Evolutionary conservation across 192 early-diverging fungal genomes (phyloP), one percentile per base, ranked within the genome.

Genomic region (Spizellomyces sp.): DNA sequence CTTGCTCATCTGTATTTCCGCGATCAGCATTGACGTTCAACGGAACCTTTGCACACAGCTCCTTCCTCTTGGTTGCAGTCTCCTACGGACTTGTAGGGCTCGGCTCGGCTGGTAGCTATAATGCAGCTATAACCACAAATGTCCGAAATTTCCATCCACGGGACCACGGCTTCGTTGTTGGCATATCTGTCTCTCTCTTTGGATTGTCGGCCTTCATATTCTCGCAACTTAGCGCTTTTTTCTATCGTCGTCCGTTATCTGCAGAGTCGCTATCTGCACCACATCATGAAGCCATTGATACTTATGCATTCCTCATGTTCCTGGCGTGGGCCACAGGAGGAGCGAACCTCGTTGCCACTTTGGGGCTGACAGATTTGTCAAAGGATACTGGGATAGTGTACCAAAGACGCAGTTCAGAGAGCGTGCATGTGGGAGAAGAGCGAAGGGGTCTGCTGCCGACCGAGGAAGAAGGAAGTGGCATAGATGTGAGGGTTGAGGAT

Each of bases 191-290:
- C 0, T 64, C 75, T 9, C 70, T 75, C 27, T 71, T 81, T 43
- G 82, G 82, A 4, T 72, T 83, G n/a, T 74, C 76, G 19, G 82
- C 78, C 0, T 79, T 80, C 69, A 22, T 83, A 9, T 83, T 80
- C 58, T 72, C 81, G n/a, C 62, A 67, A 21, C 15, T 80, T 47
- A 67, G 67, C 59, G 45, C 41, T 5, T 12, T 77, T 15, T 78
- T 81, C 59, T 43, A 62, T 27, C 22, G 45, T 2, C 46, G 45
- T 6, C 15, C 15, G 0, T 27, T 46, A 41, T 27, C 43, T 15
- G 45, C n/a, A 21, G 68, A 58, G 54, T 19, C 48, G 6, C 3
- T 3, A 3, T 36, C 27, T 36, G 27, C 27, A 36, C 27, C 27
- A 36, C 27, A 36, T 36, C 27, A 36, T 36, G 27, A 36, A 36